phyloP scores from a whole-genome alignment of 805 yeast species.

The Saturnispora ahearnii region DNA sequence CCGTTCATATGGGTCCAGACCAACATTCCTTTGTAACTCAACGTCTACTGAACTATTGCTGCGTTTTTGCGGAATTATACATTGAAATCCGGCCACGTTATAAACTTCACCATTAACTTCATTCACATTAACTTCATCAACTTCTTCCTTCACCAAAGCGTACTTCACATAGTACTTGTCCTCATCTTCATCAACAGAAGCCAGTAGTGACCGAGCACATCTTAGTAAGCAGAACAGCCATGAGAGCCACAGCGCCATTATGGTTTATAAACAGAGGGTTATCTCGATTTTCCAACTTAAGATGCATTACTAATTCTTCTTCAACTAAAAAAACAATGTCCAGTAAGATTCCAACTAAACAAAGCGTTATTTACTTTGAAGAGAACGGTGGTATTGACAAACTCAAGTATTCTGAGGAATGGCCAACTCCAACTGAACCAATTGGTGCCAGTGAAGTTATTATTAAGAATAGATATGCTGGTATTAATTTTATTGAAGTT shows the following conservation, averaged over 20 bases:
- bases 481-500: conserved; percentile 74
- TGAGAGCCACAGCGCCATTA: background rate
- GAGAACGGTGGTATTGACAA: conserved; percentile 53
- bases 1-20: background rate
- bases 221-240: background rate
- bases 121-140: background rate
- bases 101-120: background rate
- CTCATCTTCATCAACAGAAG: background rate
- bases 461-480: conserved; percentile 66
- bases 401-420: conserved; percentile 42
- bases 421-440: conserved; percentile 44
- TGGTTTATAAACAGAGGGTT: background rate
- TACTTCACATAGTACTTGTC: background rate
- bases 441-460: conserved; percentile 44
- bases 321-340: conserved; percentile 2
- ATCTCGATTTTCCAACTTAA: background rate
- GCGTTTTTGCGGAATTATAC: background rate
- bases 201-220: background rate
- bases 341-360: conserved; percentile 39
- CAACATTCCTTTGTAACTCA: background rate
- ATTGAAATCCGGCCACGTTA: background rate
- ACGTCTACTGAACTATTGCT: background rate
- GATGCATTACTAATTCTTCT: background rate
- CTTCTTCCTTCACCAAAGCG: background rate
- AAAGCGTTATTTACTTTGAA: conserved; percentile 45